Evolutionary conservation across 768 basidiomycete genomes (phyloP).

Genomic region (Rhodotorula sphaerocarpa): DNA sequence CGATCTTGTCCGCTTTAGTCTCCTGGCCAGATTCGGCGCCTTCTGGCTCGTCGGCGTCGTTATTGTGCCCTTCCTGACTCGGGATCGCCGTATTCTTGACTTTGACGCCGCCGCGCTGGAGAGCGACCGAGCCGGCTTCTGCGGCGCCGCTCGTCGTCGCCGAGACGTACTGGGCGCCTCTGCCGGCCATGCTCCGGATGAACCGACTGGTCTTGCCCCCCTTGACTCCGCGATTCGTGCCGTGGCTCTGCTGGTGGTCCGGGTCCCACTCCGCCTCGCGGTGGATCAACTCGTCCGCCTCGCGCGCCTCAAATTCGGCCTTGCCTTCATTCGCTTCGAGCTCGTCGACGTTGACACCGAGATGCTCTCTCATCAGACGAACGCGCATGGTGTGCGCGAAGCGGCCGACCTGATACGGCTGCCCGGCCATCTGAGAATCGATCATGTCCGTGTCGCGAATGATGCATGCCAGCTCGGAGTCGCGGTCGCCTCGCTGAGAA

Average conservation of each 20-base stretch:
- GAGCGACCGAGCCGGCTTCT: slow-evolving; percentile 6
- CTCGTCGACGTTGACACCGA: slow-evolving; percentile 87
- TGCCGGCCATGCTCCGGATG: not conserved
- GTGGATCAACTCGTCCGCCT: slow-evolving; percentile 26
- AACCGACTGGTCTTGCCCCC: slow-evolving; percentile 7
- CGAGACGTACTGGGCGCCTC: slow-evolving; percentile 37
- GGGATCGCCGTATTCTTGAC: not conserved
- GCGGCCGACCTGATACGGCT: slow-evolving; percentile 88
- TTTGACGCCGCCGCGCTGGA: slow-evolving; percentile 6
- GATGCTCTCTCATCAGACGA: slow-evolving; percentile 90
- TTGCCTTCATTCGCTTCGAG: slow-evolving; percentile 43
- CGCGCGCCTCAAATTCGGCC: slow-evolving; percentile 48
- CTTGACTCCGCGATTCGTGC: slow-evolving; percentile 13
- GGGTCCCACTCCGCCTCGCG: slow-evolving; percentile 64
- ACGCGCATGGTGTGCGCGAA: slow-evolving; percentile 91
- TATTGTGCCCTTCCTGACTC: slow-evolving; percentile 13
- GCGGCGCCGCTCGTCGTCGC: slow-evolving; percentile 1
- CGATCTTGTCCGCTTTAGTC: slow-evolving; percentile 39
- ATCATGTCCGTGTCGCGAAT: slow-evolving; percentile 97
- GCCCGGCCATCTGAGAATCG: slow-evolving; percentile 85
- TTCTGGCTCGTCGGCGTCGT: not conserved
- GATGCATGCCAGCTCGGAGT: slow-evolving; percentile 87
- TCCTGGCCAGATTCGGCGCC: slow-evolving; percentile 7
- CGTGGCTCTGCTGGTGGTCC: slow-evolving; percentile 49
- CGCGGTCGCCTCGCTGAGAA: slow-evolving; percentile 87